Conservation (phyloP, 1,284 basidiomycete genomes). For the Polyporus tsugae region DNA sequence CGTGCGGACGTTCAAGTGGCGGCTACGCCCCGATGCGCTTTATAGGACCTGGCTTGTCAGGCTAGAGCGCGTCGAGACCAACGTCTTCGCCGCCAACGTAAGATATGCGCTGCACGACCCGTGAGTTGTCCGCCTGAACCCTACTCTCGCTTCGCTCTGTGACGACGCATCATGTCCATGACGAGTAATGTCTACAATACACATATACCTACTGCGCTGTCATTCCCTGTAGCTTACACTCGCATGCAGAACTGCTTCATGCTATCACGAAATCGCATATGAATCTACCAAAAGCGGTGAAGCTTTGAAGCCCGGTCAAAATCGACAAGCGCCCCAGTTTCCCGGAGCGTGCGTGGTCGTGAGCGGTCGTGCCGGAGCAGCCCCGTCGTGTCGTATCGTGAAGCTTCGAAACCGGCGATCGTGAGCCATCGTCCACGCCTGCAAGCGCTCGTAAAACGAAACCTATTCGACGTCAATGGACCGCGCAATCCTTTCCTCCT, state of each 20-base stretch:
- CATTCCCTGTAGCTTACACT: not conserved
- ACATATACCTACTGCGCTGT: not conserved
- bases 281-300: not conserved
- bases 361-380: no score
- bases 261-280: not conserved
- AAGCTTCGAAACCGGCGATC: no score
- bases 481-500: no score
- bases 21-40: slow-evolving; percentile 23
- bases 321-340: no score
- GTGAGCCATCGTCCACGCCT: no score
- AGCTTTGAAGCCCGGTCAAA: no score
- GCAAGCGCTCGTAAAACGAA: no score
- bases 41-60: slow-evolving; percentile 27
- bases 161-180: not conserved
- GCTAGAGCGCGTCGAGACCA: slow-evolving; percentile 26
- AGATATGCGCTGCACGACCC: slow-evolving; percentile 18
- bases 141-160: not conserved
- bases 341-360: no score
- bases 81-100: slow-evolving; percentile 27
- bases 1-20: slow-evolving; percentile 13
- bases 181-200: not conserved
- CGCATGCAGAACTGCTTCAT: not conserved
- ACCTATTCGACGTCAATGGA: no score
- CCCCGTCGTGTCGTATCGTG: no score
- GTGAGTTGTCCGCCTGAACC: not conserved